phyloP scores from a whole-genome alignment of 352 stramenopile genomes.

The Pythium aphanidermatum region DNA sequence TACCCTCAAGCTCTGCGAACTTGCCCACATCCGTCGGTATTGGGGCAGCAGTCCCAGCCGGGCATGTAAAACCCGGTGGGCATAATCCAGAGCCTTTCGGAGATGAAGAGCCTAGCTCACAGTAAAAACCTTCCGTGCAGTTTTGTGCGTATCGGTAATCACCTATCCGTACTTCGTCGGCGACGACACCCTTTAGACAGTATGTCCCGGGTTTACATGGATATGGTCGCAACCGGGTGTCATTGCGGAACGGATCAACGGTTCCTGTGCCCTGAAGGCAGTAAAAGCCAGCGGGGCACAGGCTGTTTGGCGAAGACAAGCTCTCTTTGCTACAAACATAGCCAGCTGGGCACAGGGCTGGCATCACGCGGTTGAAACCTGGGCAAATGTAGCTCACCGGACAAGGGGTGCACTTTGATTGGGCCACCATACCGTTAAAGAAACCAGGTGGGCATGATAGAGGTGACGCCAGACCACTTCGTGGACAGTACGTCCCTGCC shows the following conservation, averaged over 20 bases:
- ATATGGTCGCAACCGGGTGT: conserved; percentile 94
- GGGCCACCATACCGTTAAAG: conserved; percentile 93
- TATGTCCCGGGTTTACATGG: conserved; percentile 94
- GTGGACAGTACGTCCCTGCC: conserved; percentile 90
- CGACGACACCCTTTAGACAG: conserved; percentile 92
- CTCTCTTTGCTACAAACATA: conserved; percentile 89
- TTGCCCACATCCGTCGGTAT: conserved; percentile 90
- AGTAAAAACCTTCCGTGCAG: conserved; percentile 94
- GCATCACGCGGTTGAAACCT: conserved; percentile 88
- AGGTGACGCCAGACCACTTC: conserved; percentile 71
- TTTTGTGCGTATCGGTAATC: conserved; percentile 91
- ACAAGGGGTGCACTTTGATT: conserved; percentile 85
- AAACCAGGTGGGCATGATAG: conserved; percentile 87
- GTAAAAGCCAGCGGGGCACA: conserved; percentile 94
- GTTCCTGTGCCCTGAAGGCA: conserved; percentile 93
- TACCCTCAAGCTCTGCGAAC: conserved; percentile 90
- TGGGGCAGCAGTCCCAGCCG: conserved; percentile 88
- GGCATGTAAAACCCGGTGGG: conserved; percentile 92
- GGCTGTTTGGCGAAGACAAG: conserved; percentile 85
- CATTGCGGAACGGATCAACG: conserved; percentile 94
- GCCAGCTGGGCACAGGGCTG: conserved; percentile 87
- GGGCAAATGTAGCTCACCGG: conserved; percentile 93
- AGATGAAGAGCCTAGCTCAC: conserved; percentile 88
- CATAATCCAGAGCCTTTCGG: conserved; percentile 92
- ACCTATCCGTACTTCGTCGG: conserved; percentile 77